Base-by-base conservation (phyloP, 2,329 filamentous ascomycete genomes). In the Epicoccum nigrum region DNA sequence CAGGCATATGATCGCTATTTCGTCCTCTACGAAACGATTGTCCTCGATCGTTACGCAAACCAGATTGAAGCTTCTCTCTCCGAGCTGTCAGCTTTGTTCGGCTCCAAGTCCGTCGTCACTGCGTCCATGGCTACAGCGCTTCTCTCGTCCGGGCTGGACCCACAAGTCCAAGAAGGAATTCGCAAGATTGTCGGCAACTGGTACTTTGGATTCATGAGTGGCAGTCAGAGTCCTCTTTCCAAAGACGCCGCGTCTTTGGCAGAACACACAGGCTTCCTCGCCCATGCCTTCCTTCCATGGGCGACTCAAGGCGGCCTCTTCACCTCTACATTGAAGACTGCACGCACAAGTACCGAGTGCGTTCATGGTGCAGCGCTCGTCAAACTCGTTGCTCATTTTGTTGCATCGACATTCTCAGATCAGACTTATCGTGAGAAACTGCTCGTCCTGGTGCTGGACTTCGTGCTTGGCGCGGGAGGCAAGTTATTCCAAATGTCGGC, bases 41-140 rank as follows among this genome's bases (percentile, higher is more conserved):
- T 79, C 7, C 69, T 81, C 16, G 76, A 77, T 31, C 72, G 78
- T 19, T 81, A 81, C 53, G 58, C 76, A 33, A 80, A 80, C 50
- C 78, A 81, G 51, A 73, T 79, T 2, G 61, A 77, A 28, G 77
- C 75, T 17, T 78, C 75, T 42, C 65, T 79, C 23, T 60, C 67
- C 15, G 77, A 79, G 44, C 60, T 81, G 11, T 70, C 74, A 15
- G 63, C 61, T 7, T 55, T 80, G 1, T 65, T 74, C 27, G 70
- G 70, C 0, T 40, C 66, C 6, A 44, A 59, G 3, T 76, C 73
- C 4, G 49, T 65, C 1, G 67, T 79, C 2, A 68, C 73, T 35
- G 51, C 69, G 0, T 65, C 67, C 1, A 79, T 78, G 76, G 62
- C 76, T 8, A 76, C 72, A 7, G 71, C 72, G 4, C 55, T 81